phyloP scores from a whole-genome alignment of 192 early-diverging fungal species.

The Rhizophagus clarus region DNA sequence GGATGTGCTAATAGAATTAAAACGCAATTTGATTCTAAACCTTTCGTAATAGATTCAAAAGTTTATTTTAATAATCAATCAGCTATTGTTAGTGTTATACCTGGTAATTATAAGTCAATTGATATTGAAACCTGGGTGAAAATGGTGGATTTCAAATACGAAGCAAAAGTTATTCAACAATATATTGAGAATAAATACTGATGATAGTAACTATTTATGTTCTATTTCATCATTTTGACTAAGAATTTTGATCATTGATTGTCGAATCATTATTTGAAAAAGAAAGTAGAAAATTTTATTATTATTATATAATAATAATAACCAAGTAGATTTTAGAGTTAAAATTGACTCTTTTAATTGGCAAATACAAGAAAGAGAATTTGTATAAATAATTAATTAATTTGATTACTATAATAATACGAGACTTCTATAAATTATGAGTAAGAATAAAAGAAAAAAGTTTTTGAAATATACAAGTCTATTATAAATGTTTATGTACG shows the following conservation, averaged over 20 bases:
- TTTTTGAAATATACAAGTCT: background rate
- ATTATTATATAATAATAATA: background rate
- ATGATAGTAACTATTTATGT: background rate
- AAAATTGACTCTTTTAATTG: no score
- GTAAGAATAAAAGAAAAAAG: background rate
- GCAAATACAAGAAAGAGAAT: no score
- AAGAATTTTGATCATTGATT: no score
- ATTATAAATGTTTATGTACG: background rate
- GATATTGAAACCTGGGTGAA: slow-evolving; percentile 14
- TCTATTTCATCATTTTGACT: no score
- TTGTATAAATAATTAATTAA: no score
- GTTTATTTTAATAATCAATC: slow-evolving; percentile 45
- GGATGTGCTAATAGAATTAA: slow-evolving; percentile 57
- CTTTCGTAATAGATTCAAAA: slow-evolving; percentile 36
- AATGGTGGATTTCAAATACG: slow-evolving; percentile 13
- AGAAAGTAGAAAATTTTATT: background rate
- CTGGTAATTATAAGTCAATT: background rate
- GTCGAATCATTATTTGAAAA: background rate
- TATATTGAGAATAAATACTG: background rate
- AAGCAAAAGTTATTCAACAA: slow-evolving; percentile 14
- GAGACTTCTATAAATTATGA: background rate
- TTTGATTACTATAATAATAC: background rate
- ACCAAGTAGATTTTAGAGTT: no score
- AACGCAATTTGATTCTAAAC: slow-evolving; percentile 31
- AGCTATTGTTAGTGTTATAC: background rate